A percentile compares a stretch with the other conserved stretches of the same genome.
Conservation (phyloP, 192 early-diverging fungal genomes). For the Endogone sp. region DNA sequence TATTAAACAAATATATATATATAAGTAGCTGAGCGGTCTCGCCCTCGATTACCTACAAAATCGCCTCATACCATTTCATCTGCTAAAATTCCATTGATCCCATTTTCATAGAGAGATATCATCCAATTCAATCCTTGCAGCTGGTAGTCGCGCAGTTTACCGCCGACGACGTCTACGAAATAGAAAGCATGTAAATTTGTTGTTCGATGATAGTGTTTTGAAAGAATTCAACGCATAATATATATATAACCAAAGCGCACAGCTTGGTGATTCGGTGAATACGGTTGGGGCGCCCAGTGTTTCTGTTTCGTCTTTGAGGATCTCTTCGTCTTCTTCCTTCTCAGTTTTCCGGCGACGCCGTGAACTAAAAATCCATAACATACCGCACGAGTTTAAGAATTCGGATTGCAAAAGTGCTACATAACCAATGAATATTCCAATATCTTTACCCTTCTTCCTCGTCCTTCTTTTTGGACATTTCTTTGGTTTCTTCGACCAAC, state of each 20-base stretch:
- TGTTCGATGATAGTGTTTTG: not conserved
- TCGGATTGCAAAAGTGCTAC: not conserved
- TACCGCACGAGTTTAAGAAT: not conserved
- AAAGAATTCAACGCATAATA: conserved; percentile 1
- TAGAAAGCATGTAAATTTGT: not conserved
- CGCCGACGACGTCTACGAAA: conserved; percentile 75
- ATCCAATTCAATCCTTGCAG: conserved; percentile 98
- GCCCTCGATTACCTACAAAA: no score
- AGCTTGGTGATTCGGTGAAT: conserved; percentile 89
- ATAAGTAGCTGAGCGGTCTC: not conserved
- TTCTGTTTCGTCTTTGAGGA: conserved; percentile 77
- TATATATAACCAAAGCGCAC: conserved; percentile 32
- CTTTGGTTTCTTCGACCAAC: conserved; percentile 44
- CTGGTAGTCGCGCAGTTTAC: conserved; percentile 95
- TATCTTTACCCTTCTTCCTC: conserved; percentile 37
- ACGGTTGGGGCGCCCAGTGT: conserved; percentile 48
- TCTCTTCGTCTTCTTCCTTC: conserved; percentile 95
- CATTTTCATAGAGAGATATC: conserved; percentile 92
- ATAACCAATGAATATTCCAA: not conserved
- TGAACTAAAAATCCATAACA: conserved; percentile 52
- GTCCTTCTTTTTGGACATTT: conserved; percentile 15
- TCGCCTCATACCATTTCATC: conserved; percentile 84
- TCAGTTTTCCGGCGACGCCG: conserved; percentile 91
- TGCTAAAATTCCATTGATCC: conserved; percentile 99
- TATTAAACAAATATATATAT: not conserved